Conservation (phyloP, 2,329 filamentous ascomycete genomes). For the Diaporthe destruens region DNA sequence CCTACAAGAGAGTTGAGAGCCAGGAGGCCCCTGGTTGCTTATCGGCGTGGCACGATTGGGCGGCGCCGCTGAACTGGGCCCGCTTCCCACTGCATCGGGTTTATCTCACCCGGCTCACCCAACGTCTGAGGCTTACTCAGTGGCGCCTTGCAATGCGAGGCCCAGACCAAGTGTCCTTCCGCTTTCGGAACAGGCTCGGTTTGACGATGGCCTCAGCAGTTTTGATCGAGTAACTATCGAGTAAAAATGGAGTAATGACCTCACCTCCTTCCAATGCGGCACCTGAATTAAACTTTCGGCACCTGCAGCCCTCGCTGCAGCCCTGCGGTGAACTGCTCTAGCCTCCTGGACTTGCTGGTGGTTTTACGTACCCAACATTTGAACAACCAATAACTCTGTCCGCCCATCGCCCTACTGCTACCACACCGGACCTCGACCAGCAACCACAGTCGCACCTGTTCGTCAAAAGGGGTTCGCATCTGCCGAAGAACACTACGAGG, state of each 20-base stretch:
- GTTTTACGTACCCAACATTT: slow-evolving; percentile 7
- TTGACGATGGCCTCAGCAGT: slow-evolving; percentile 24
- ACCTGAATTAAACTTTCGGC: slow-evolving; percentile 1
- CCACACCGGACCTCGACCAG: neutral
- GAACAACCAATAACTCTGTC: too few species aligned
- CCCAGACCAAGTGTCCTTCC: slow-evolving; percentile 7
- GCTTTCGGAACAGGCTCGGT: slow-evolving; percentile 16
- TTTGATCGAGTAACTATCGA: slow-evolving; percentile 40
- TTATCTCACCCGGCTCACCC: slow-evolving; percentile 10
- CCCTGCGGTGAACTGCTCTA: neutral
- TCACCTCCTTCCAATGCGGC: neutral
- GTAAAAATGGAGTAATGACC: slow-evolving; percentile 38
- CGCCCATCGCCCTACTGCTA: too few species aligned
- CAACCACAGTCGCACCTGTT: neutral
- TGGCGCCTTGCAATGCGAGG: neutral
- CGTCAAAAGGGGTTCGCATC: neutral
- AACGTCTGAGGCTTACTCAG: slow-evolving; percentile 5
- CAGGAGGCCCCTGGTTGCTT: slow-evolving; percentile 17
- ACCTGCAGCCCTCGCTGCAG: neutral
- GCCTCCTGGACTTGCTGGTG: neutral
- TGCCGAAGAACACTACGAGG: neutral
- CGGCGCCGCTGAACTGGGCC: neutral
- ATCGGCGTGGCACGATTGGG: slow-evolving; percentile 18
- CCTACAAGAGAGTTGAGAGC: neutral
- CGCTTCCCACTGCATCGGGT: slow-evolving; percentile 9